Conservation (phyloP, 2,329 filamentous ascomycete genomes). For the Neonectria neomacrospora region DNA sequence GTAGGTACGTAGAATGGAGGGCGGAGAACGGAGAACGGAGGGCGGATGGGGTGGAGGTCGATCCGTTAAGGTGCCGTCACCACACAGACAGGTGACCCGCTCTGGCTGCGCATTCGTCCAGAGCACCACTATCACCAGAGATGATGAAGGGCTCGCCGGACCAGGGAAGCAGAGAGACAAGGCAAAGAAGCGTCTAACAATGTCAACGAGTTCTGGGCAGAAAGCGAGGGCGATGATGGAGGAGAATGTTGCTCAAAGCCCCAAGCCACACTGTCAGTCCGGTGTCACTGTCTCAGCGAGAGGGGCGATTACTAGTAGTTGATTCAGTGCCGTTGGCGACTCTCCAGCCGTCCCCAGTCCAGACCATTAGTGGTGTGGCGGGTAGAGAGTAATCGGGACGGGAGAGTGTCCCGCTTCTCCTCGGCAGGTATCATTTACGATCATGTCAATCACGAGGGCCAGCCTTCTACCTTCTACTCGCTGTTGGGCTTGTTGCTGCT, state of each 20-base stretch:
- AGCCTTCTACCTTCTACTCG: neutral
- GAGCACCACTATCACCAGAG: neutral
- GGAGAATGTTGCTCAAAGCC: neutral
- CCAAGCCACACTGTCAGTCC: neutral
- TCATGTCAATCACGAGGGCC: constrained; percentile 38
- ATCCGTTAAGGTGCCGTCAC: constrained; percentile 43
- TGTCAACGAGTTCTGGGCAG: neutral
- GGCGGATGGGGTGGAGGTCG: constrained; percentile 39
- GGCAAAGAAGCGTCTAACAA: neutral
- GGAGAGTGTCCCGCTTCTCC: neutral
- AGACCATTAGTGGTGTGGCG: neutral
- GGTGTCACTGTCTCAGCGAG: constrained; percentile 3
- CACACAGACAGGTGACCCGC: constrained; percentile 32
- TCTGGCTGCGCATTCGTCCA: constrained; percentile 17
- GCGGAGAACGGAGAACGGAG: constrained; percentile 39
- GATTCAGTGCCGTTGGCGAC: constrained; percentile 5
- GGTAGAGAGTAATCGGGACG: neutral
- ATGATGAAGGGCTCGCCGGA: neutral
- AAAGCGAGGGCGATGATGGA: neutral
- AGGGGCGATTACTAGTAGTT: constrained; percentile 6
- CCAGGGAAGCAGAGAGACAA: neutral
- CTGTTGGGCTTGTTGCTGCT: constrained; percentile 1
- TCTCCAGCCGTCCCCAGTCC: neutral
- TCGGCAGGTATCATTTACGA: constrained; percentile 1
- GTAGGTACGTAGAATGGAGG: constrained; percentile 34